Percentiles rank a stretch among this genome's conserved stretches.
Conservation (phyloP, 257 asterid genomes). For the Paulownia fortunei region DNA sequence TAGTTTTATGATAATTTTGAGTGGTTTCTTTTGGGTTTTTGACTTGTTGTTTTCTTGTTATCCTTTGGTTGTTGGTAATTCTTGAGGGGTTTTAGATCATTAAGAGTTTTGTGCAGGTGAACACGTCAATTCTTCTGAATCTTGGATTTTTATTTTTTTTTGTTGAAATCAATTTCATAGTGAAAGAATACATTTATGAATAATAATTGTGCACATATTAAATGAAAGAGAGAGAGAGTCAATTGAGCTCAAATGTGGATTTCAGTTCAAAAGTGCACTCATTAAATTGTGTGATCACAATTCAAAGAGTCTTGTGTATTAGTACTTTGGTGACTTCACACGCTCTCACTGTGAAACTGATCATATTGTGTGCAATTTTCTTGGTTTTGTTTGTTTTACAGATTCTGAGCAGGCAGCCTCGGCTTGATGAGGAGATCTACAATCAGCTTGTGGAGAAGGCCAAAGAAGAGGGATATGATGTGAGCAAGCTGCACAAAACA, state of each 20-base stretch:
- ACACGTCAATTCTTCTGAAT: too few relatives aligned
- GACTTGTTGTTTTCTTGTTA: background rate
- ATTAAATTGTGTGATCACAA: background rate
- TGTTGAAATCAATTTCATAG: background rate
- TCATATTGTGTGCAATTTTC: background rate
- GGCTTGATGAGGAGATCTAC: slow-evolving; percentile 60
- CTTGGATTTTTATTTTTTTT: too few relatives aligned
- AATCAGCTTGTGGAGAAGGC: slow-evolving; percentile 65
- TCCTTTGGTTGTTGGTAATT: background rate
- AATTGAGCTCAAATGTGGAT: too few relatives aligned
- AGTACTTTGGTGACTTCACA: too few relatives aligned
- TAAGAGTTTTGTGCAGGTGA: too few relatives aligned
- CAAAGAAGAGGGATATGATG: slow-evolving; percentile 71
- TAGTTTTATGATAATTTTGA: background rate
- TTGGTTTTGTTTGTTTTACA: slow-evolving; percentile 29
- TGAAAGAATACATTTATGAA: too few relatives aligned
- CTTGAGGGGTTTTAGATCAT: too few relatives aligned
- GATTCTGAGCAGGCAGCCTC: slow-evolving; percentile 64
- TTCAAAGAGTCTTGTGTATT: too few relatives aligned
- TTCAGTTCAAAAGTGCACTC: too few relatives aligned
- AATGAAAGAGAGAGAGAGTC: too few relatives aligned
- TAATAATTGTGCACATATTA: too few relatives aligned
- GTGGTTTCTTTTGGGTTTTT: background rate
- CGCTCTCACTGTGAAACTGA: background rate
- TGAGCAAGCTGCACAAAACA: slow-evolving; percentile 73